Percentiles rank a stretch among this genome's conserved stretches.
Conservation (phyloP, 2,329 filamentous ascomycete species). For the Scytalidium lignicola region DNA sequence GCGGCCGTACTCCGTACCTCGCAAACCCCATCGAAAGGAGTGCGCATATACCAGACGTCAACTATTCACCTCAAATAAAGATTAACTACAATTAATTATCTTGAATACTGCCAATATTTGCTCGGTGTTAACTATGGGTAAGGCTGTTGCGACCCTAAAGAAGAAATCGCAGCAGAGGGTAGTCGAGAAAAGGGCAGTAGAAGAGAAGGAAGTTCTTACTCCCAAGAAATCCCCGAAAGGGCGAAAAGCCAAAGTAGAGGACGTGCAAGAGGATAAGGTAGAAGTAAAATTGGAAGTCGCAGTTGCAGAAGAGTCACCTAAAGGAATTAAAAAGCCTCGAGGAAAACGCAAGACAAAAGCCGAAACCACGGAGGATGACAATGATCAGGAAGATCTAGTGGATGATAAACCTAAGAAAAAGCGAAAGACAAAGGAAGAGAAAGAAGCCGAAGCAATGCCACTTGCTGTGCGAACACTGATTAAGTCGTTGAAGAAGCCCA, state of each 20-base stretch:
- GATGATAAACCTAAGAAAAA: constrained; percentile 31
- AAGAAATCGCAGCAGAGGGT: not conserved
- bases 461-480: constrained; percentile 64
- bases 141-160: not conserved
- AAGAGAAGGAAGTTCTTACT: not conserved
- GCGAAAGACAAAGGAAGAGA: constrained; percentile 52
- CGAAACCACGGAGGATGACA: constrained; percentile 17
- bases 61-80: no score
- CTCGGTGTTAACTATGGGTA: not conserved
- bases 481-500: constrained; percentile 56
- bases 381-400: constrained; percentile 15
- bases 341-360: constrained; percentile 20
- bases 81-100: no score
- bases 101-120: no score
- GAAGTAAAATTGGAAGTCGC: constrained; percentile 5
- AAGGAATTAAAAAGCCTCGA: constrained; percentile 13
- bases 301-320: constrained; percentile 6
- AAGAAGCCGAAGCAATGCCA: constrained; percentile 52
- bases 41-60: no score
- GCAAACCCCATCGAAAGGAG: no score
- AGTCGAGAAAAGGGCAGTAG: not conserved
- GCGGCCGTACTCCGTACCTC: no score
- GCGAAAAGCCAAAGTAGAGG: constrained; percentile 14
- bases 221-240: constrained; percentile 1
- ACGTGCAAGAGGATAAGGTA: constrained; percentile 7